Evolutionary conservation across 768 basidiomycete genomes (phyloP), one percentile per base, ranked within the genome.

Genomic region (Mrakia blollopis): DNA sequence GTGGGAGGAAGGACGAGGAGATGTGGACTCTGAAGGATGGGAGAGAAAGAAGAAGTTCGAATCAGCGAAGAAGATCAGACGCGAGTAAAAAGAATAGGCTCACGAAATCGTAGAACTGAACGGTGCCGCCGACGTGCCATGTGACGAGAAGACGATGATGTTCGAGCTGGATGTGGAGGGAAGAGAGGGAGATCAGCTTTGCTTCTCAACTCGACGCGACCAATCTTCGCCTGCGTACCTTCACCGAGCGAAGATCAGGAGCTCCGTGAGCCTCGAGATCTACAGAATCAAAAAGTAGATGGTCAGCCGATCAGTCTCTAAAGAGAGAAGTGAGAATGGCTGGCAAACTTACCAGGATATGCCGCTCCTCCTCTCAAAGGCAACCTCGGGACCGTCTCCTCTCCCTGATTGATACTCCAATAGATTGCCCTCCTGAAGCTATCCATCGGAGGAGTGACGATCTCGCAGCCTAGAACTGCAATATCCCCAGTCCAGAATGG

Each of bases 61-160:
- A 13, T n/a, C 28, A 47, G 28, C 47, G 14, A 0, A 8, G 11
- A n/a, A 18, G 23, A 25, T 52, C 28, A n/a, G 23, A 23, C 8
- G 0, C 13, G 47, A 28, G 25, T 11, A 9, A 28, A 28, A 50
- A 28, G n/a, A 6, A 13, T 71, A 3, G 16, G 41, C 75, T 57
- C 10, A 77, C 76, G 61, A 73, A 30, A 21, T 78, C 77, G 73
- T 70, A 78, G 61, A 74, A 79, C 72, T 78, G 76, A 28, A 94
- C 83, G 7, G 86, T 87, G 28, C 89, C 84, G 81, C 93, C 89
- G 14, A 84, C 83, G 80, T 91, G 89, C 73, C 85, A 85, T 0
- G 90, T 91, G 3, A 91, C 82, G 28, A 92, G 83, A 7, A 94
- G 82, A 30, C 91, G 88, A 79, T 86, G 88, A 21, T 87, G 87